Evolutionary conservation across 1,284 basidiomycete species (phyloP), one percentile per base, ranked within the genome.

Genomic region (Microbotryum lychnidis-dioicae): DNA sequence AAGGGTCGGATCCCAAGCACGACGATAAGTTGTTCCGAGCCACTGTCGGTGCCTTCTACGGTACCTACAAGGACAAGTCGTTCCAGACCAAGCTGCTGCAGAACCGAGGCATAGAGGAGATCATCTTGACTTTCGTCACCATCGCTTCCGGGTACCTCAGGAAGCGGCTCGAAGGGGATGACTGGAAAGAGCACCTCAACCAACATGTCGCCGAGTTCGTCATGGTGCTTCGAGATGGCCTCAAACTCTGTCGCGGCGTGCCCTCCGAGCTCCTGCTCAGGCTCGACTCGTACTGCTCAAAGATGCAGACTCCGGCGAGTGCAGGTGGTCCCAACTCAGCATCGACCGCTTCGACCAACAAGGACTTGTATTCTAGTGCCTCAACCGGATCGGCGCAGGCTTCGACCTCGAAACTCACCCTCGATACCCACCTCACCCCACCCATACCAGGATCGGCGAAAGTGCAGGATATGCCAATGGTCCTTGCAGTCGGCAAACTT

Each of bases 101-200:
- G 75, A 93, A 91, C 72, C 82, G 96, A 53, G 96, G 94, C 78
- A 88, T 97, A 57, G 96, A 99, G 76, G 92, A 97, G 68, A 84
- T 98, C 62, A 94, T 99, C 65, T 81, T 98, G 56, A 87, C 89
- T 80, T 97, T 97, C 72, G 92, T 93, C 18, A 89, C 92, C 3
- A 85, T 91, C 50, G 88, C 91, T 5, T 91, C 89, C 1, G 81
- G 83, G 25, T 60, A 70, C 25, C 59, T 70, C 20, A 73, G 69
- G 63, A 72, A 56, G 65, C 64, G 57, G 27, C 29, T 68, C 25
- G 83, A 89, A 21, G 79, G 77, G n/a, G 91, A 96, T 52, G 86
- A 84, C 16, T 97, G 93, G 91, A 97, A 96, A 75, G 74, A 84
- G 56, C 90, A 96, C 74, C 82, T 97, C 59, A 92, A 96, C 75